phyloP scores from a whole-genome alignment of 768 basidiomycete genomes.

The Lepiota brunneoincarnata region DNA sequence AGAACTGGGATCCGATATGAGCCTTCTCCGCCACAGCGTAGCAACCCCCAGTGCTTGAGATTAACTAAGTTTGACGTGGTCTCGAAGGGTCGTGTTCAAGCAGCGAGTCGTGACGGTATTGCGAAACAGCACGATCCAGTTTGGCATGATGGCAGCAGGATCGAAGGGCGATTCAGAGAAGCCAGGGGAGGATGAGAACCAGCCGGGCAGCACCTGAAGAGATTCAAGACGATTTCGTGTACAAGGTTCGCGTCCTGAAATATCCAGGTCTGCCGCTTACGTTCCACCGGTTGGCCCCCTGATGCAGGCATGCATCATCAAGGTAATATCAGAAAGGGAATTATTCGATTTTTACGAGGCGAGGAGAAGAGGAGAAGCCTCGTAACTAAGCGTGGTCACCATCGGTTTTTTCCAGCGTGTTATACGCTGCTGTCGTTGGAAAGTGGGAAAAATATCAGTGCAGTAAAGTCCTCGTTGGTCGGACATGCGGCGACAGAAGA shows the following conservation, averaged over 20 bases:
- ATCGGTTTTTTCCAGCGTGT: not conserved
- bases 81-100: not conserved
- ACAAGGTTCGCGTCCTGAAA: not conserved
- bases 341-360: not conserved
- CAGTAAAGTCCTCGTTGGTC: not conserved
- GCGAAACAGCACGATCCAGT: not conserved
- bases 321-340: not conserved
- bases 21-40: not conserved
- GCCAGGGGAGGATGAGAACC: not conserved
- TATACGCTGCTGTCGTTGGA: not conserved
- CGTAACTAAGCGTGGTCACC: not conserved
- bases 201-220: not conserved
- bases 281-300: not conserved
- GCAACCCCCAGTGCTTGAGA: not conserved
- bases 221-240: not conserved
- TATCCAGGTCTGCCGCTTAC: not conserved
- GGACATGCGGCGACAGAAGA: constrained; percentile 9
- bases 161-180: not conserved
- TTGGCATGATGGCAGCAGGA: not conserved
- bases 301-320: not conserved
- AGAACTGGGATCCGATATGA: not conserved
- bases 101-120: not conserved
- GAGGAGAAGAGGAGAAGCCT: not conserved
- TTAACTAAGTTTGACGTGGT: constrained; percentile 1
- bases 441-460: not conserved